These are phyloP conservation scores for Pestalotiopsis sp. DNA, from an alignment of 2,329 filamentous ascomycete species.

Conservation along the genomic window DNA sequence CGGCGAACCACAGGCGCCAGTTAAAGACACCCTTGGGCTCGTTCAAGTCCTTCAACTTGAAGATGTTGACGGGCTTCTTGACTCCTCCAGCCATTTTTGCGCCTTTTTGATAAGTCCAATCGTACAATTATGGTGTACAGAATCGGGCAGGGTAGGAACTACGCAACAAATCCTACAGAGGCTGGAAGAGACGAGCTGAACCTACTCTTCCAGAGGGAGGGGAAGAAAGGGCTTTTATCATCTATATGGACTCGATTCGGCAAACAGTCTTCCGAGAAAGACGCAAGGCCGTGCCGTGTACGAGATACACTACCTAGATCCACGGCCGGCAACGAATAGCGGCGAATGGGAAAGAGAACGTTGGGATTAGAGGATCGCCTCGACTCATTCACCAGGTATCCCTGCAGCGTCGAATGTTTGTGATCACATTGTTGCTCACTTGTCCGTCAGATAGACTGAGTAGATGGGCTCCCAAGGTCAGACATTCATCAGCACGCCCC, in stretches of 20 bases:
- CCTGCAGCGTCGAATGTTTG: not conserved
- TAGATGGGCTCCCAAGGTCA: not conserved
- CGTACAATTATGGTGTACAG: not conserved
- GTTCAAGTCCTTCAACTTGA: constrained; percentile 61
- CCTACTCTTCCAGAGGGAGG: not conserved
- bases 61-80: constrained; percentile 52
- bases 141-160: not conserved
- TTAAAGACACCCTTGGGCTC: constrained; percentile 74
- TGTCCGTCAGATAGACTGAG: not conserved
- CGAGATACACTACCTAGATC: not conserved
- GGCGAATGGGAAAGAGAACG: not conserved
- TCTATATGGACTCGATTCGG: not conserved
- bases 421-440: not conserved
- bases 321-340: not conserved
- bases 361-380: not conserved
- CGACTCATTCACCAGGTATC: not conserved
- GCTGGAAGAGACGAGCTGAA: not conserved
- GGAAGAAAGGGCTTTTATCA: not conserved
- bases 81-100: constrained; percentile 28
- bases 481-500: not conserved
- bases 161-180: not conserved
- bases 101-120: not conserved
- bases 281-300: not conserved
- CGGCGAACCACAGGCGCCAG: constrained; percentile 77
- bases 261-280: not conserved